Conservation (phyloP, 192 early-diverging fungal species). For the Chytriomyces confervae region DNA sequence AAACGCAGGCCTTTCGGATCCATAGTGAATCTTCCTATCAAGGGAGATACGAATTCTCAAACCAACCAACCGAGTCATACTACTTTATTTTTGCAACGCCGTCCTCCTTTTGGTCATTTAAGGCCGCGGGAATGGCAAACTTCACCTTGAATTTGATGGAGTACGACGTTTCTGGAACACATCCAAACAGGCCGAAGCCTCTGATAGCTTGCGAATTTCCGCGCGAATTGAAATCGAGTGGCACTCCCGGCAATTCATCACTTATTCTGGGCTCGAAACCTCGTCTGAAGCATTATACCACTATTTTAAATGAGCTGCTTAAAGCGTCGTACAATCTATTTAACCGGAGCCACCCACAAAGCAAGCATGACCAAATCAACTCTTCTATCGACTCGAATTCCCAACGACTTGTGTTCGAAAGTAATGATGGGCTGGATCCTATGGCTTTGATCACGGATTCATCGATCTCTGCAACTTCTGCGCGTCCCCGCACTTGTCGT, state of each 20-base stretch:
- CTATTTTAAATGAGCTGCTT: neutral
- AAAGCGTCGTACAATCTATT: neutral
- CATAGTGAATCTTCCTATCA: slow-evolving; percentile 3
- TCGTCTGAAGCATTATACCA: neutral
- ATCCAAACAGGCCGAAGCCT: neutral
- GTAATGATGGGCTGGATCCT: no score
- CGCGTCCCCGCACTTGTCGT: slow-evolving; percentile 2
- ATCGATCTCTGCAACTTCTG: neutral
- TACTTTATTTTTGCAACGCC: slow-evolving; percentile 27
- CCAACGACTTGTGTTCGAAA: neutral
- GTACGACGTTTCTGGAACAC: slow-evolving; percentile 9
- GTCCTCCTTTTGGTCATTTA: slow-evolving; percentile 16
- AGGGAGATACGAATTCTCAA: neutral
- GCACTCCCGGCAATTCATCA: neutral
- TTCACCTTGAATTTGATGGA: slow-evolving; percentile 5
- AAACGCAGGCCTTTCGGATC: neutral
- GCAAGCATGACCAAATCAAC: neutral
- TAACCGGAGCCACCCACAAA: neutral
- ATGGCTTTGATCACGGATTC: no score
- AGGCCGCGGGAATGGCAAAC: neutral
- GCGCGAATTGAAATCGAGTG: neutral
- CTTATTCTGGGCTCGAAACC: neutral
- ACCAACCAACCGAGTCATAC: slow-evolving; percentile 12
- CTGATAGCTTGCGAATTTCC: slow-evolving; percentile 4
- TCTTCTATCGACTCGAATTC: neutral